Base-by-base conservation (phyloP, 2,329 filamentous ascomycete genomes). In the Fusarium succisae region DNA sequence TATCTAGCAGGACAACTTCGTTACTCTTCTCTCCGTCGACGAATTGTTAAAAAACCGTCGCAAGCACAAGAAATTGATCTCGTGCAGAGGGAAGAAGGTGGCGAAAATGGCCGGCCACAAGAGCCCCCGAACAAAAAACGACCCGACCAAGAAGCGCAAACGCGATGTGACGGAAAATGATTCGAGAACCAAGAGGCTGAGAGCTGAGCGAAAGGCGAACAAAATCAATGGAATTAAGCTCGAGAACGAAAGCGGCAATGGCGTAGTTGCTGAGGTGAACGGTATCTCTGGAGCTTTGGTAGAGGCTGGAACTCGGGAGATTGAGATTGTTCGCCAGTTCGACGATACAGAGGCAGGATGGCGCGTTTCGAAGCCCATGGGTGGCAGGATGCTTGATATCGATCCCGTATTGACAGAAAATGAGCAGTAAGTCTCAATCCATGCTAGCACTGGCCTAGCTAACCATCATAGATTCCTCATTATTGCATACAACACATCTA, bases 401-500 rank as follows among this genome's bases (percentile, higher is more conserved):
- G 91, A 92, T 71, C 89, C 91, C 5, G 87, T 92, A 48, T 86
- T 92, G 73, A 88, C 88, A 8, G 79, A 81, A 5, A 89, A 92
- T 79, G 90, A 92, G 79, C 86, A 87, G 90, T 92, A 82, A 80
- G 87, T 79, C 67, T 38, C 43, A 18, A 44, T 12, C 18, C 14
- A n/a, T 15, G 17, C 35, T n/a, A 24, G 10, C 32, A 43, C 37
- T 44, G 43, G 8, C 48, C 22, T 55, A 38, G 50, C 75, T 79
- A 47, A 80, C 58, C 43, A 66, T 17, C 41, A 22, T 48, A 94
- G 94, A 79, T 88, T 92, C 82, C 81, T 98, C 44, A 91, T 98
- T 65, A 82, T 97, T 63, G 90, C 92, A 38, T 94, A 94, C 78
- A 89, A 91, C 69, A 91, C 90, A 35, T 92, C 92, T 15, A 86